These are phyloP conservation scores for Spatholobus suberectus DNA, from an alignment of 306 rosid species.

Conservation along the genomic window DNA sequence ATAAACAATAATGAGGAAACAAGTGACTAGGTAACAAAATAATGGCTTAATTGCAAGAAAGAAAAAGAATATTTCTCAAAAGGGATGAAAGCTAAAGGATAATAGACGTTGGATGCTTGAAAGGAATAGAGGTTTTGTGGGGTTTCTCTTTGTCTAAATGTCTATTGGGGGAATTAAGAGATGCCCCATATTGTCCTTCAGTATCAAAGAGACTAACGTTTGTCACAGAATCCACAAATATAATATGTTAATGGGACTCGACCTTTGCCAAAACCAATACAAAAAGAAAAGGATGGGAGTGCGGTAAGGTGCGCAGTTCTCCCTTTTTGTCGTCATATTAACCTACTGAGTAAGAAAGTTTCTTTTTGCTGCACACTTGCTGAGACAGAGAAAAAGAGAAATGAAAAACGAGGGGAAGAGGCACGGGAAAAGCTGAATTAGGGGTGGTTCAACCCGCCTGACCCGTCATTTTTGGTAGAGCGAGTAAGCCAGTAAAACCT, in stretches of 20 bases:
- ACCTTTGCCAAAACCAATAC: constrained; percentile 60
- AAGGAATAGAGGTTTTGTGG: constrained; percentile 69
- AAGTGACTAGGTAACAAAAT: constrained; percentile 49
- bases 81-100: constrained; percentile 72
- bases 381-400: constrained; percentile 30
- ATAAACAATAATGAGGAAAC: constrained; percentile 43
- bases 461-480: too few species aligned
- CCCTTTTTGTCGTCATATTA: constrained; percentile 68
- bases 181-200: constrained; percentile 81
- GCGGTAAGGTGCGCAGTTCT: constrained; percentile 54
- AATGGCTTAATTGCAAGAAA: constrained; percentile 38
- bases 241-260: constrained; percentile 42
- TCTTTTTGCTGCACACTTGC: constrained; percentile 43
- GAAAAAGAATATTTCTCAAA: constrained; percentile 66
- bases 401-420: constrained; percentile 19
- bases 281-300: constrained; percentile 58
- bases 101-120: constrained; percentile 73
- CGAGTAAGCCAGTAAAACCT: too few species aligned
- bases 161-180: constrained; percentile 55
- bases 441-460: too few species aligned
- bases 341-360: constrained; percentile 46
- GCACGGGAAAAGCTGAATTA: constrained; percentile 2
- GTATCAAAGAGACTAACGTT: constrained; percentile 64
- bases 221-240: constrained; percentile 74
- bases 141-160: constrained; percentile 79